A percentile compares a stretch with the other conserved stretches of the same genome.
These are phyloP conservation scores for Vigna mungo DNA, from an alignment of 306 rosid species.

Conservation along the genomic window DNA sequence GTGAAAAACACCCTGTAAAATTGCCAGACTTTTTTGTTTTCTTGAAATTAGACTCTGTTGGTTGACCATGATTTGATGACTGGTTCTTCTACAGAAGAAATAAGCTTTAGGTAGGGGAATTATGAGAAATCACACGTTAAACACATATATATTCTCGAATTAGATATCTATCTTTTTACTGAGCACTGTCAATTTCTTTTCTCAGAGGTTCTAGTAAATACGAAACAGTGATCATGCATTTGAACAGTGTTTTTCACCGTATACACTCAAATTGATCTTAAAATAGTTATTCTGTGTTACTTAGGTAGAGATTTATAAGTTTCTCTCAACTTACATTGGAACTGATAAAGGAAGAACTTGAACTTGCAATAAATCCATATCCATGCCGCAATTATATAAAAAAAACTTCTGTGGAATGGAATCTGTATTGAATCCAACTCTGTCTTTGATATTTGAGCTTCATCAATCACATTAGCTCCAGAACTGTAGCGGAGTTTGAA, in stretches of 20 bases:
- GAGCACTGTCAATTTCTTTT: neutral
- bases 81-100: slow-evolving; percentile 14
- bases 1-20: slow-evolving; percentile 2
- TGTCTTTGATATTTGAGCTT: slow-evolving; percentile 25
- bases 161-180: slow-evolving; percentile 23
- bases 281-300: neutral
- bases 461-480: neutral
- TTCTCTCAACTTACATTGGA: neutral
- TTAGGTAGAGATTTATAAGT: slow-evolving; percentile 22
- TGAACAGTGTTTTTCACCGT: neutral
- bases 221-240: slow-evolving; percentile 23
- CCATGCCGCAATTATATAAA: neutral
- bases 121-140: slow-evolving; percentile 6
- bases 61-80: neutral
- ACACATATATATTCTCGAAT: neutral
- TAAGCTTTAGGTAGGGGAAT: slow-evolving; percentile 4
- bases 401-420: neutral
- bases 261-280: slow-evolving; percentile 4
- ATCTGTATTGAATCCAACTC: neutral
- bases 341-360: slow-evolving; percentile 12
- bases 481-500: neutral
- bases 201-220: slow-evolving; percentile 12
- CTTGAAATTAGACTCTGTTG: slow-evolving; percentile 17
- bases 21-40: neutral
- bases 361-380: neutral